Evolutionary conservation across 2,329 filamentous ascomycete species (phyloP).

Genomic region (Xylaria sp.): DNA sequence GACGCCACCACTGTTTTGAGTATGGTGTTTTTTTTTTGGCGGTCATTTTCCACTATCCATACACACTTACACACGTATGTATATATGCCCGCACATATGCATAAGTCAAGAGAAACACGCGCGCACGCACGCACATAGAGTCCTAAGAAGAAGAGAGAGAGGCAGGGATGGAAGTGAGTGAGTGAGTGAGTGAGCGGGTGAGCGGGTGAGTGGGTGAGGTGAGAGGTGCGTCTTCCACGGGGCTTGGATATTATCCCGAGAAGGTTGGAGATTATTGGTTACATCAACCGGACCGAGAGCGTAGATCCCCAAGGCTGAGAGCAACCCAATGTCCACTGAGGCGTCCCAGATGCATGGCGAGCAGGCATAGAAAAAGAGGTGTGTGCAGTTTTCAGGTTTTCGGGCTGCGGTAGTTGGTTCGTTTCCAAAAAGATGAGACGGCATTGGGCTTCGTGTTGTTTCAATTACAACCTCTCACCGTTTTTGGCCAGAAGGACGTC

Average conservation of each 20-base stretch:
- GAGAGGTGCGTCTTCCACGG: conserved; percentile 12
- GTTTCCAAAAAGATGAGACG: conserved; percentile 14
- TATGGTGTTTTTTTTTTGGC: conserved; percentile 3
- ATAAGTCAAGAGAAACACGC: not conserved
- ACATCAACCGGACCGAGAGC: conserved; percentile 27
- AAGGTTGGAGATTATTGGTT: conserved; percentile 33
- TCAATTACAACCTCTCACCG: conserved; percentile 7
- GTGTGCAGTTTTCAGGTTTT: conserved; percentile 15
- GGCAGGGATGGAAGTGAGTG: not conserved
- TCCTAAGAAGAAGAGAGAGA: not conserved
- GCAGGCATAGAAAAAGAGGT: not conserved
- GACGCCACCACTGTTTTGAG: conserved; percentile 19
- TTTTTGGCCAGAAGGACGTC: not conserved
- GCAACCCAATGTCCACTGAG: conserved; percentile 3
- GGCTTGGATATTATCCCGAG: conserved; percentile 29
- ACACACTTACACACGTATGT: conserved; percentile 2
- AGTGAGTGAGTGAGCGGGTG: too few species aligned
- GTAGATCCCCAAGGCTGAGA: conserved; percentile 32
- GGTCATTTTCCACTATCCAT: not conserved
- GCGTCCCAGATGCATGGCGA: conserved; percentile 6
- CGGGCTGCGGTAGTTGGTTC: not conserved
- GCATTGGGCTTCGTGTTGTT: not conserved
- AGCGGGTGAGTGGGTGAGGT: too few species aligned
- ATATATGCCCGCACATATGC: not conserved
- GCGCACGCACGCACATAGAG: too few species aligned